Conservation (phyloP, 2,329 filamentous ascomycete genomes). For the Colletotrichum sublineola region DNA sequence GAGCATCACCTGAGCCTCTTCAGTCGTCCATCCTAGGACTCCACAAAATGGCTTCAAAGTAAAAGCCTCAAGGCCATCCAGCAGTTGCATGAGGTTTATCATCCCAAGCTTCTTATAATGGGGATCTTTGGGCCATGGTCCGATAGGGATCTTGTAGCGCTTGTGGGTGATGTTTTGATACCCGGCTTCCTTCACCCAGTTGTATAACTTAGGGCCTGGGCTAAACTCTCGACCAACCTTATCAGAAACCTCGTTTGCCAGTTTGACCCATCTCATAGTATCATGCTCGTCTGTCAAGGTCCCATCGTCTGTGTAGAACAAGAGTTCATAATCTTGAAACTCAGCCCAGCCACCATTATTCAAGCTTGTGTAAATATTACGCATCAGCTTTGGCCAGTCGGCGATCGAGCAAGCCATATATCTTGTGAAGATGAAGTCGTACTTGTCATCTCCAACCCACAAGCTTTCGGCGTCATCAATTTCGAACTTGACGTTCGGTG, state of each 20-base stretch:
- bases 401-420: conserved; percentile 20
- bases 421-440: conserved; percentile 50
- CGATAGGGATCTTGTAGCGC: conserved; percentile 52
- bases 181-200: conserved; percentile 51
- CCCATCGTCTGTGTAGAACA: conserved; percentile 48
- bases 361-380: conserved; percentile 46
- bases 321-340: conserved; percentile 48
- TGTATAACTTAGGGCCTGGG: conserved; percentile 45
- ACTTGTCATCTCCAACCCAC: conserved; percentile 53
- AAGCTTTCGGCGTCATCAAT: conserved; percentile 73
- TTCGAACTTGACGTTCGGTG: conserved; percentile 74
- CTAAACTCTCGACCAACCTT: conserved; percentile 45
- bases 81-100: conserved; percentile 37
- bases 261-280: conserved; percentile 44
- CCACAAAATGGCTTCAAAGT: conserved; percentile 49
- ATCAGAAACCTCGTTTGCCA: conserved; percentile 39
- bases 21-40: conserved; percentile 47
- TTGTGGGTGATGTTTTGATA: conserved; percentile 53
- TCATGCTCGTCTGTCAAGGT: conserved; percentile 45
- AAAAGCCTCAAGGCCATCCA: conserved; percentile 46
- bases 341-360: conserved; percentile 53
- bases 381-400: conserved; percentile 23
- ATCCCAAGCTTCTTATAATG: conserved; percentile 45
- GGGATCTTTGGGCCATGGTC: conserved; percentile 31
- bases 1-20: conserved; percentile 42